Percentiles rank a stretch among this genome's conserved stretches.
Evolutionary conservation across 2,329 filamentous ascomycete species (phyloP).

Genomic region (Pseudocercospora eumusae): DNA sequence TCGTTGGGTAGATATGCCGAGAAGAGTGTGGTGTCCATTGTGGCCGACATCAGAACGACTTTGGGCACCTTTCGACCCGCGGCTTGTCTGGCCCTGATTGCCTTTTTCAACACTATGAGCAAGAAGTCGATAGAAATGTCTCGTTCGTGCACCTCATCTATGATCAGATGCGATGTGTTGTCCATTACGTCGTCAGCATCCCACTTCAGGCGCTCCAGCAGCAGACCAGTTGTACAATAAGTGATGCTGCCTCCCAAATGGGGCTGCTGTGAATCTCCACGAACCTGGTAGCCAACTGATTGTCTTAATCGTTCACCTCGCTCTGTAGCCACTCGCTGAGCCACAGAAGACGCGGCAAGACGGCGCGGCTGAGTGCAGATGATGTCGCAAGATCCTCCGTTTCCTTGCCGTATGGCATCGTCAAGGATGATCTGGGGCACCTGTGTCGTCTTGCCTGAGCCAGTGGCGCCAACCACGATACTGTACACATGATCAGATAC

Average conservation of each 20-base stretch:
- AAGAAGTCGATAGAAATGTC: slow-evolving; percentile 50
- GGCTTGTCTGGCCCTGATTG: slow-evolving; percentile 41
- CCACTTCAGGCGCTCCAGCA: slow-evolving; percentile 49
- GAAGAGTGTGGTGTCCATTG: slow-evolving; percentile 50
- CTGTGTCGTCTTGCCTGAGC: slow-evolving; percentile 54
- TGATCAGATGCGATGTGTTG: slow-evolving; percentile 50
- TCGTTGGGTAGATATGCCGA: slow-evolving; percentile 47
- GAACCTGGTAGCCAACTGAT: slow-evolving; percentile 51
- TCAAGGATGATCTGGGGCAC: slow-evolving; percentile 58
- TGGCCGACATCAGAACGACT: slow-evolving; percentile 54
- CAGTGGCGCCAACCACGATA: slow-evolving; percentile 51
- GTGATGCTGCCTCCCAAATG: slow-evolving; percentile 45
- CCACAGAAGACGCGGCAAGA: slow-evolving; percentile 52
- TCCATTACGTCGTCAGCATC: slow-evolving; percentile 45
- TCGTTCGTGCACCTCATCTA: slow-evolving; percentile 56
- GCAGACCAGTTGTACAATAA: slow-evolving; percentile 55
- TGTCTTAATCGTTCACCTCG: slow-evolving; percentile 45
- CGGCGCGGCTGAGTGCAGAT: slow-evolving; percentile 55
- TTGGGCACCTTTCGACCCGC: slow-evolving; percentile 44
- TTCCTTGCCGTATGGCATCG: slow-evolving; percentile 45
- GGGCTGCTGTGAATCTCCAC: slow-evolving; percentile 45
- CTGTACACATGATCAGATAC: slow-evolving; percentile 44
- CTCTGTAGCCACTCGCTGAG: slow-evolving; percentile 51
- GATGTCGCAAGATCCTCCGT: slow-evolving; percentile 50
- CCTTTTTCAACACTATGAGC: slow-evolving; percentile 49